Base-by-base conservation (phyloP, 345 rosid species). In the Sisymbrium irio region DNA sequence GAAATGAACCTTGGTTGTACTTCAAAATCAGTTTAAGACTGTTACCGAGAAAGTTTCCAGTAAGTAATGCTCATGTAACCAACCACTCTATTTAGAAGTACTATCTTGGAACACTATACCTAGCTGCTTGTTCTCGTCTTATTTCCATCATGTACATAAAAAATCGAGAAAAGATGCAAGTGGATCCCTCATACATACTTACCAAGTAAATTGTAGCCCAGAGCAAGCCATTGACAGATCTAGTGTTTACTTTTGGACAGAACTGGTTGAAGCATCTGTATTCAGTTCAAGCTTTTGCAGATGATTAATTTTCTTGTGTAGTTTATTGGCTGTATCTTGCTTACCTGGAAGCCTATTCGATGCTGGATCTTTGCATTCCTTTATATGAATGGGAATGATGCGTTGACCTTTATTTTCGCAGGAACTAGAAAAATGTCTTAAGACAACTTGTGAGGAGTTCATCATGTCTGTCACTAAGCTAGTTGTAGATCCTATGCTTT, bases 401-500 rank as follows among this genome's bases (percentile, higher is more conserved):
- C 44, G 10, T 66, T 18, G 14, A 40, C 28, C 40, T 53, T 65
- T 74, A 46, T 20, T 63, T 62, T 77, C 79, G 78, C 85, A 95
- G 97, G 99, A 95, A 60, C 83, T 92, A 77, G 99, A 95, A 85
- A 95, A 87, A 84, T 89, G 88, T 84, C 84, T 95, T 3, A 95
- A 95, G 83, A 82, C 96, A 72, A 92, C 97, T 41, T 95, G 97
- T 42, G 99, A 95, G 85, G 99, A 95, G 87, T 95, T 92, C 84
- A 95, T 92, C 55, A 92, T 95, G 97, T 82, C 93, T 61, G 93
- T 90, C 75, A 92, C 99, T 45, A 95, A 95, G 83, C 85, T 86
- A 63, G 89, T 92, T 61, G 99, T 92, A 72, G 99, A 95, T 83
- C 97, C 99, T 64, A 88, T 95, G 97, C 99, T 95, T 79, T 95